Conservation (phyloP, 2,329 filamentous ascomycete genomes). For the Plectosphaerella plurivora region DNA sequence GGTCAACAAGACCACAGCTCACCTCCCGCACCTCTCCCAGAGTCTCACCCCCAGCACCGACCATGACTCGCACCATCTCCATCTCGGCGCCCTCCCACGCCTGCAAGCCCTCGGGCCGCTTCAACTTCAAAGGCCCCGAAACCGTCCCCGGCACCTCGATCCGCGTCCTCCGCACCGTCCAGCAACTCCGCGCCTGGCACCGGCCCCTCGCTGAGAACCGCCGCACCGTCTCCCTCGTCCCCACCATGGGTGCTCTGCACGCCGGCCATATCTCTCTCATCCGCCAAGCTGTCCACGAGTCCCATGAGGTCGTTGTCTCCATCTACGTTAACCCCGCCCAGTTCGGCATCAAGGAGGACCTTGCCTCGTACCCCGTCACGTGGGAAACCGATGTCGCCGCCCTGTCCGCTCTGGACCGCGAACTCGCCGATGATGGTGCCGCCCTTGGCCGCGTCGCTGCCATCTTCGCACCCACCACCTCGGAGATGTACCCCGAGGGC, state of each 20-base stretch:
- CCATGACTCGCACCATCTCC: constrained; percentile 11
- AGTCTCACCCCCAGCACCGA: background rate
- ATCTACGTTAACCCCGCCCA: constrained; percentile 97
- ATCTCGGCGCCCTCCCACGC: constrained; percentile 12
- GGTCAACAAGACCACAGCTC: too few species aligned
- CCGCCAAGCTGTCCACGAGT: constrained; percentile 76
- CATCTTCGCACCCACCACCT: constrained; percentile 79
- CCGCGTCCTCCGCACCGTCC: constrained; percentile 71
- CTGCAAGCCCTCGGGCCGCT: constrained; percentile 12
- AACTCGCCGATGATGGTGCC: constrained; percentile 58
- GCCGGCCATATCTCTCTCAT: constrained; percentile 84
- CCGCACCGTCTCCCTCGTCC: constrained; percentile 79
- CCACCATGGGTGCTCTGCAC: constrained; percentile 98
- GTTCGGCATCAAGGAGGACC: constrained; percentile 84
- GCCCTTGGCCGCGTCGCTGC: constrained; percentile 69
- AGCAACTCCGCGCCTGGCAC: constrained; percentile 66
- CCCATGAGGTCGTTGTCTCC: constrained; percentile 82
- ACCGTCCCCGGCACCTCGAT: constrained; percentile 55
- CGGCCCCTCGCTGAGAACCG: constrained; percentile 60
- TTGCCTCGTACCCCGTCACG: constrained; percentile 84
- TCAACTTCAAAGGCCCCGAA: constrained; percentile 23
- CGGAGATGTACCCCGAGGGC: constrained; percentile 83
- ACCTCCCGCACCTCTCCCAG: background rate
- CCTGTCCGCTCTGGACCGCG: constrained; percentile 63
- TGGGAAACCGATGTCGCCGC: constrained; percentile 73